Percentiles rank a stretch among this genome's conserved stretches.
These are phyloP conservation scores for Podospora appendiculata DNA, from an alignment of 495 filamentous ascomycete genomes.

Conservation along the genomic window DNA sequence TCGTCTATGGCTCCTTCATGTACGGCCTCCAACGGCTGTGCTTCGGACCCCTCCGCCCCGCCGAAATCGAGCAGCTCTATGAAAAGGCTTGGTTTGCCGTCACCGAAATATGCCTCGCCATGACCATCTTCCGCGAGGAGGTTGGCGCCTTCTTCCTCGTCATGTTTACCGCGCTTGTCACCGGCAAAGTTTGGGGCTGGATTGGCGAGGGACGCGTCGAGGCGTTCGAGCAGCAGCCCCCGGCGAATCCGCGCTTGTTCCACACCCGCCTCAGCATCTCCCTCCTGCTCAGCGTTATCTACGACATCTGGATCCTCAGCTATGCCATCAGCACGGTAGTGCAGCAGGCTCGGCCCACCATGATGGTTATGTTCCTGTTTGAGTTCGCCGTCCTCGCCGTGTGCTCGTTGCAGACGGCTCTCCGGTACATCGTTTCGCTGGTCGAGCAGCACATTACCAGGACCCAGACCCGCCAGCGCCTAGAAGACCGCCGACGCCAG, in stretches of 20 bases:
- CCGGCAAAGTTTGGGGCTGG: conserved; percentile 96
- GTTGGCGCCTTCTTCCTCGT: conserved; percentile 88
- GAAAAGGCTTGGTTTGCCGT: conserved; percentile 97
- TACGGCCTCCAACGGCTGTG: conserved; percentile 84
- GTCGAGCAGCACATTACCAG: conserved; percentile 66
- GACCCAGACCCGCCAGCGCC: conserved; percentile 57
- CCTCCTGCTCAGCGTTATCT: conserved; percentile 64
- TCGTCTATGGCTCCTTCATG: conserved; percentile 66
- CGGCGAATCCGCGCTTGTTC: conserved; percentile 82
- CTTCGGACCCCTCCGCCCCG: conserved; percentile 83
- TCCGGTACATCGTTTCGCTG: conserved; percentile 73
- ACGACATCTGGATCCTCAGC: conserved; percentile 66
- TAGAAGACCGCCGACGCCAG: conserved; percentile 53
- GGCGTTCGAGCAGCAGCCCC: conserved; percentile 89
- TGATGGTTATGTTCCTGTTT: conserved; percentile 99
- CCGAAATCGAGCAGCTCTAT: conserved; percentile 94
- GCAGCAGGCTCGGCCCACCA: conserved; percentile 77
- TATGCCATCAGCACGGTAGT: conserved; percentile 80
- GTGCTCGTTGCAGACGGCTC: conserved; percentile 67
- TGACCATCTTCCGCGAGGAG: conserved; percentile 98
- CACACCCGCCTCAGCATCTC: conserved; percentile 75
- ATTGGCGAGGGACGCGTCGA: conserved; percentile 93
- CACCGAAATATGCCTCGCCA: conserved; percentile 91
- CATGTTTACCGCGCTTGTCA: conserved; percentile 91
- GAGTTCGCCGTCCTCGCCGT: conserved; percentile 86